phyloP scores from a whole-genome alignment of 1,284 basidiomycete species.

The Apiotrichum mycotoxinovorans region DNA sequence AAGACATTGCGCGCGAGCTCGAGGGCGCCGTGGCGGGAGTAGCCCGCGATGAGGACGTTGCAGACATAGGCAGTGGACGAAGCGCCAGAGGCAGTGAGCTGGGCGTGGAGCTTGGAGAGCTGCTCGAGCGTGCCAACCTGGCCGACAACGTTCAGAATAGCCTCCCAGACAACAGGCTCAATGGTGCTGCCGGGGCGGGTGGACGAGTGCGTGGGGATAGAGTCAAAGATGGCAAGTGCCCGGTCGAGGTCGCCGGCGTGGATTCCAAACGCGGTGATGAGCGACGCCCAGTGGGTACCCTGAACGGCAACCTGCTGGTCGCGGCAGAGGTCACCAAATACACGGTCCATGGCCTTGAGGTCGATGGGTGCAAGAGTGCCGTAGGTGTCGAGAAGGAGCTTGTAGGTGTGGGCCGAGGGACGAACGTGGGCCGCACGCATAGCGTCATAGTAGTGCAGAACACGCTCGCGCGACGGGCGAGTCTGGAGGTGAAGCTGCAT shows the following conservation, averaged over 20 bases:
- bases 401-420: conserved; percentile 88
- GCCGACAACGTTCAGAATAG: conserved; percentile 82
- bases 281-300: conserved; percentile 83
- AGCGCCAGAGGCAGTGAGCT: conserved; percentile 63
- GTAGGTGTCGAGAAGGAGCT: conserved; percentile 88
- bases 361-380: conserved; percentile 82
- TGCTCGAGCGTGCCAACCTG: conserved; percentile 75
- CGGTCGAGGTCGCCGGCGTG: conserved; percentile 71
- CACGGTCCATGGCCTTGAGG: conserved; percentile 66
- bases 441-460: conserved; percentile 71
- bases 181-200: conserved; percentile 50
- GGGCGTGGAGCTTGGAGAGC: conserved; percentile 64
- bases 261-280: conserved; percentile 88
- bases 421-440: conserved; percentile 63
- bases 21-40: conserved; percentile 69
- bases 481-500: conserved; percentile 94
- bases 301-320: conserved; percentile 62
- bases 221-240: conserved; percentile 74
- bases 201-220: conserved; percentile 59
- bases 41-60: conserved; percentile 86
- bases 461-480: conserved; percentile 74
- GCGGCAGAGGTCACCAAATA: conserved; percentile 62
- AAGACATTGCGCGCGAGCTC: conserved; percentile 72
- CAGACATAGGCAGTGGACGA: conserved; percentile 95
- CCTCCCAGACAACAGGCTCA: conserved; percentile 87